Evolutionary conservation across 2,329 filamentous ascomycete species (phyloP).

Genomic region (Exophiala sideris): DNA sequence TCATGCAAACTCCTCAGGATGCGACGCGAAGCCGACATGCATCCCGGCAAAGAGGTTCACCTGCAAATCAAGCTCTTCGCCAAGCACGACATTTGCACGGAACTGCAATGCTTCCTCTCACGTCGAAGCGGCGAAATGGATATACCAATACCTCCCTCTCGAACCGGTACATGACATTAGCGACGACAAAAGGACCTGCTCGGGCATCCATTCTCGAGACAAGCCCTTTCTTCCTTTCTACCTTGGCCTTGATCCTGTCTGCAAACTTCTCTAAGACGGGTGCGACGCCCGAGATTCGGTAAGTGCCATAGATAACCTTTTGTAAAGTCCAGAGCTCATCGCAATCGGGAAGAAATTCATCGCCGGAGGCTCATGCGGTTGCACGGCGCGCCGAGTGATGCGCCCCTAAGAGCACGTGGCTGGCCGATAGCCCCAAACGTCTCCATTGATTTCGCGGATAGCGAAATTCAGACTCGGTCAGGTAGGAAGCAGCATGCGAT

Average conservation of each 20-base stretch:
- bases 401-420: too few relatives aligned
- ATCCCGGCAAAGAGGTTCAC: not conserved
- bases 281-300: not conserved
- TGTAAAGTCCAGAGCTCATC: not conserved
- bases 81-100: not conserved
- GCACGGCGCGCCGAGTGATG: too few relatives aligned
- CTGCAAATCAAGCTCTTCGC: not conserved
- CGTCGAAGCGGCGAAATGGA: not conserved
- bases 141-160: slow-evolving; percentile 1
- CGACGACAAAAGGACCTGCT: not conserved
- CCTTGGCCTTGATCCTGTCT: not conserved
- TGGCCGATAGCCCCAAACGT: too few relatives aligned
- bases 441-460: too few relatives aligned
- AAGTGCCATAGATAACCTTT: not conserved
- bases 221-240: not conserved
- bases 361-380: not conserved
- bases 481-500: too few relatives aligned
- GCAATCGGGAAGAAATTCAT: not conserved
- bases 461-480: too few relatives aligned
- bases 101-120: not conserved
- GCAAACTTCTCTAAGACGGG: not conserved
- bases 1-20: not conserved
- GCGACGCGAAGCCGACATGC: not conserved
- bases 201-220: not conserved
- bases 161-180: slow-evolving; percentile 1